Base-by-base conservation (phyloP, 1,139 yeast species). In the Hanseniaspora gamundiae region DNA sequence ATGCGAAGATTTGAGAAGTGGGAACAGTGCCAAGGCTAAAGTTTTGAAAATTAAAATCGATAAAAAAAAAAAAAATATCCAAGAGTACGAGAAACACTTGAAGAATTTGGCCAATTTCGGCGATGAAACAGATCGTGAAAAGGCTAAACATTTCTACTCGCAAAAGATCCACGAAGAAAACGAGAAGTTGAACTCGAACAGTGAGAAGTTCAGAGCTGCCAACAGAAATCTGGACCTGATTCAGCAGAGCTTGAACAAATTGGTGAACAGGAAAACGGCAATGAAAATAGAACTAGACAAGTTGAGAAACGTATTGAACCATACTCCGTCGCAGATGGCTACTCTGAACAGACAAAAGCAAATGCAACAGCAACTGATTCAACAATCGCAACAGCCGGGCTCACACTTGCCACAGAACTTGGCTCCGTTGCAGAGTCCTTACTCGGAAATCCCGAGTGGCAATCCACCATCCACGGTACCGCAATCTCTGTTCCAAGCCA, bases 321-420 rank as follows among this genome's bases (percentile, higher is more conserved):
- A 30, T 13, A 39, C 29, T 3, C 36, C 36, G 2, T 33, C 24
- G 11, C 20, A 33, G 16, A 33, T 46, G 50, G 58, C 54, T 53
- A 68, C 53, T 50, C 60, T 51, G 51, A 64, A 51, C 45, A 60
- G 35, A n/a, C 31, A 17, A 33, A 7, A 27, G 40, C 45, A 16
- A 38, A 30, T n/a, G 4, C n/a, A n/a, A 6, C 17, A 30, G 16
- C n/a, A 3, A 28, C 11, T 28, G 4, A 4, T 13, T 28, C 9
- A 28, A 4, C 9, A 14, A 8, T 13, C n/a, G 30, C 30, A 14
- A 14, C 4, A 13, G 14, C 11, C 11, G 14, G n/a, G n/a, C 17
- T 24, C 26, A 9, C 6, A 7, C 9, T 9, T 9, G 9, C 26
- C 26, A 24, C 26, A 24, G 26, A 24, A 9, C 26, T 24, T 24